Percentiles rank a stretch among this genome's conserved stretches.
phyloP scores from a whole-genome alignment of 2,329 filamentous ascomycete species.

The Thelonectria rubi region DNA sequence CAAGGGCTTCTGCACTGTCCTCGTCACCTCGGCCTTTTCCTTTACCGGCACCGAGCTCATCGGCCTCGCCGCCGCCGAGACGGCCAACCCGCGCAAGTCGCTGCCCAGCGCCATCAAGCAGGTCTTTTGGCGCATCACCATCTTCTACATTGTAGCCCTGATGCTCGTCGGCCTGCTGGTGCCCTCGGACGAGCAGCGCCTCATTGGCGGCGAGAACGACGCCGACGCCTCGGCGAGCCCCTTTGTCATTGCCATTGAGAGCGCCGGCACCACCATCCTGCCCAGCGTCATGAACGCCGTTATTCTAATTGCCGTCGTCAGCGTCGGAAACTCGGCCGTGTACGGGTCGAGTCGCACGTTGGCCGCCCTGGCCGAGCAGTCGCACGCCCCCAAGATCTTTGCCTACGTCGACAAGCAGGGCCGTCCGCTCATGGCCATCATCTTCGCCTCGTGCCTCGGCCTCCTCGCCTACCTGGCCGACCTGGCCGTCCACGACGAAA shows the following conservation, averaged over 20 bases:
- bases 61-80: conserved; percentile 80
- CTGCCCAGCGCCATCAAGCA: conserved; percentile 90
- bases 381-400: conserved; percentile 80
- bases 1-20: conserved; percentile 80
- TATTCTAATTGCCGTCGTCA: conserved; percentile 89
- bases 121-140: conserved; percentile 91
- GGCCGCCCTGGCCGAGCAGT: conserved; percentile 86
- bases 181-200: conserved; percentile 71
- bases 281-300: conserved; percentile 95
- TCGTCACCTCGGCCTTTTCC: conserved; percentile 79
- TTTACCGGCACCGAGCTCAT: conserved; percentile 82
- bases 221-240: conserved; percentile 81
- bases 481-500: conserved; percentile 63
- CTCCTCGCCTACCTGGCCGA: conserved; percentile 81
- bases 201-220: conserved; percentile 64
- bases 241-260: conserved; percentile 91
- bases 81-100: conserved; percentile 79
- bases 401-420: conserved; percentile 85
- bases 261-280: conserved; percentile 81
- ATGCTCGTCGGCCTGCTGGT: conserved; percentile 84
- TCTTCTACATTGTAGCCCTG: conserved; percentile 91
- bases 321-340: conserved; percentile 89
- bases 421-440: conserved; percentile 80
- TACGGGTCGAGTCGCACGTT: conserved; percentile 92
- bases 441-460: conserved; percentile 72